Conservation (phyloP, 805 yeast genomes). For the Sugiyamaella marilandica region DNA sequence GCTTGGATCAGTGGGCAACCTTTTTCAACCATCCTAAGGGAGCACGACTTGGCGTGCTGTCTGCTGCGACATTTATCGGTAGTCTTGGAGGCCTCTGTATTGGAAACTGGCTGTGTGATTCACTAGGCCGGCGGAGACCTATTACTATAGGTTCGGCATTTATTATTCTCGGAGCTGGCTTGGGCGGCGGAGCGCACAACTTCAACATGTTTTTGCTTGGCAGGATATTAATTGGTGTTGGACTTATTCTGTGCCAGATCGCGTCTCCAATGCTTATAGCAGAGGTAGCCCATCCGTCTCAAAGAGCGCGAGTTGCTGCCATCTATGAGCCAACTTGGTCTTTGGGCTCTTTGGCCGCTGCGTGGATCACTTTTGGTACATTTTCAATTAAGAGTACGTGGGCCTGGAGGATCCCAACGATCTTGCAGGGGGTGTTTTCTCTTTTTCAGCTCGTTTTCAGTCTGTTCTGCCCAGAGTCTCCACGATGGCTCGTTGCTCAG, state of each 20-base stretch:
- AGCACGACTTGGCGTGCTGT: slow-evolving; percentile 18
- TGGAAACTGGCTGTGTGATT: slow-evolving; percentile 55
- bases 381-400: slow-evolving; percentile 37
- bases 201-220: slow-evolving; percentile 67
- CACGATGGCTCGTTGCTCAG: slow-evolving; percentile 50
- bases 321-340: slow-evolving; percentile 64
- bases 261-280: slow-evolving; percentile 77
- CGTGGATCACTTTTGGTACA: slow-evolving; percentile 70
- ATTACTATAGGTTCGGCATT: slow-evolving; percentile 51
- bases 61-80: slow-evolving; percentile 40
- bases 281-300: slow-evolving; percentile 60
- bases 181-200: slow-evolving; percentile 35
- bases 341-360: slow-evolving; percentile 68
- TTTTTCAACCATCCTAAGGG: slow-evolving; percentile 21
- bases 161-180: slow-evolving; percentile 57
- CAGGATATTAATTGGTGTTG: slow-evolving; percentile 64
- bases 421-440: slow-evolving; percentile 60
- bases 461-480: slow-evolving; percentile 78
- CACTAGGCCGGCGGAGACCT: slow-evolving; percentile 57
- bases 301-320: slow-evolving; percentile 57
- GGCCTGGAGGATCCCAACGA: slow-evolving; percentile 74
- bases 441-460: slow-evolving; percentile 47
- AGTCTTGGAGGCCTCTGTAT: slow-evolving; percentile 66
- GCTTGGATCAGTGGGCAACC: slow-evolving; percentile 23
- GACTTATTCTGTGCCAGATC: slow-evolving; percentile 76